Percentiles rank a stretch among this genome's conserved stretches.
These are phyloP conservation scores for Arabidopsis thaliana DNA, from an alignment of 345 rosid species.

Conservation along the genomic window TAIR10.1 NC_003070.9:18582001-18582500, in stretches of 20 bases:
- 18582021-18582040: background rate
- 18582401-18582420: conserved; percentile 49
- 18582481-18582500: conserved; percentile 48
- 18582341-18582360: conserved; percentile 13
- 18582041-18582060: too few relatives aligned
- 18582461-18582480: conserved; percentile 87
- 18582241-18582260: conserved; percentile 26
- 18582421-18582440: conserved; percentile 77
- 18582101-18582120: conserved; percentile 13
- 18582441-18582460: conserved; percentile 96
- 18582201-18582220: background rate
- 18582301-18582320: conserved; percentile 35
- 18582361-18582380: conserved; percentile 42
- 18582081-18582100: conserved; percentile 38
- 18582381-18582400: conserved; percentile 44
- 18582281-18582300: conserved; percentile 26
- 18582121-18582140: conserved; percentile 1
- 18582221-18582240: background rate
- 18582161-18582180: background rate
- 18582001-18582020: background rate
- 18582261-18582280: conserved; percentile 25
- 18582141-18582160: conserved; percentile 15
- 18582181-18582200: background rate
- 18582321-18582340: conserved; percentile 38
- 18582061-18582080: background rate